Base-by-base conservation (phyloP, 805 yeast genomes). In the Wickerhamiella shivajii region DNA sequence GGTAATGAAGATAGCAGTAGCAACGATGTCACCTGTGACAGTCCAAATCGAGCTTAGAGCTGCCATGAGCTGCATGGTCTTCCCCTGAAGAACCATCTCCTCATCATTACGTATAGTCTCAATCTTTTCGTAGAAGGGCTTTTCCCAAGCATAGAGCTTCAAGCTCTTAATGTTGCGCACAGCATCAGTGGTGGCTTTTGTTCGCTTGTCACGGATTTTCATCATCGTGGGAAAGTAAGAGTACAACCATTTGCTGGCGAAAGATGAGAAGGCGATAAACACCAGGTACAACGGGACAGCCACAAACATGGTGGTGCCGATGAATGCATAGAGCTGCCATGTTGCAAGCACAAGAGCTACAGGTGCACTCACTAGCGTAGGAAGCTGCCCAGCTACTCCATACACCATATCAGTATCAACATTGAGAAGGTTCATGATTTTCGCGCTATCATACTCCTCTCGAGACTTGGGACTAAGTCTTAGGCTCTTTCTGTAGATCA, bases 111-210 rank as follows among this genome's bases (percentile, higher is more conserved):
- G 73, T 16, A 90, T 92, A 46, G 71, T 60, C 41, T 69, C 69
- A 39, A 92, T 63, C 45, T 77, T 78, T 21, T 67, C 68, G 50
- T 70, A 69, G 53, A 80, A 84, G 2, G 97, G 93, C 21, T 53
- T 59, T 58, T 90, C 99, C 99, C 99, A 90, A 2, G 92, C 92
- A 49, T 92, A 92, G 28, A 92, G 66, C 54, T 90, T 90, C 51
- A 90, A 64, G 5, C 95, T 81, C 56, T 84, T 85, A 52, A 85
- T 81, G 51, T 81, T 83, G 53, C 80, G 77, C 53, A 85, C 64
- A 35, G 84, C 83, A 54, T 85, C 95, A 39, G 80, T 72, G 36
- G 81, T 76, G 24, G 83, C 63, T 44, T 93, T 73, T 13, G 93
- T 79, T 61, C 99, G 74, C 52, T 76, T 79, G 57, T 90, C 99